Conservation (phyloP, 768 basidiomycete genomes). For the Auricularia sp. region DNA sequence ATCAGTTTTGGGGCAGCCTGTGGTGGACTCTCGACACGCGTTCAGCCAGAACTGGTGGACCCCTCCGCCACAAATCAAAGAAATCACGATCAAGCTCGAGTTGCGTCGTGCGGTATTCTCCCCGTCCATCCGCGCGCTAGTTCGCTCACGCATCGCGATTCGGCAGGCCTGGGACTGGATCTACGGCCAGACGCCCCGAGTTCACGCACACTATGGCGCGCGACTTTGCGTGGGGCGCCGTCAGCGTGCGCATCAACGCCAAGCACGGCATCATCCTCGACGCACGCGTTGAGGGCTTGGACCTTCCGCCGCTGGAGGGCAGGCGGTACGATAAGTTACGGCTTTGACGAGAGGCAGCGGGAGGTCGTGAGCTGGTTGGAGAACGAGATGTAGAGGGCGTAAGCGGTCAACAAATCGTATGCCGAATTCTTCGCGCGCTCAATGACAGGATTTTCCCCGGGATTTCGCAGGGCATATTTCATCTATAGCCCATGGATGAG, state of each 20-base stretch:
- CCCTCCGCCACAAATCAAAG: too few relatives aligned
- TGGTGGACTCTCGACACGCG: too few relatives aligned
- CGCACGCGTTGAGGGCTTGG: background rate
- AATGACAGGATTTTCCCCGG: too few relatives aligned
- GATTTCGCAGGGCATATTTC: too few relatives aligned
- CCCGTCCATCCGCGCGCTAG: conserved; percentile 24
- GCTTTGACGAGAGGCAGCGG: background rate
- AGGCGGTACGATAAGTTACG: background rate
- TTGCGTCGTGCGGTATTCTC: too few relatives aligned
- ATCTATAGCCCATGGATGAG: too few relatives aligned
- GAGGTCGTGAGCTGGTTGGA: background rate
- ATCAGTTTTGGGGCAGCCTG: too few relatives aligned
- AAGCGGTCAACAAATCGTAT: too few relatives aligned
- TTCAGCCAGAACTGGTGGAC: conserved; percentile 5
- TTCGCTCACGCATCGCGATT: background rate
- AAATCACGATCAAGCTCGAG: too few relatives aligned
- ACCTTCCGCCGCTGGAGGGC: background rate
- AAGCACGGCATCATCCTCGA: conserved; percentile 55
- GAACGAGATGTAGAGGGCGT: background rate
- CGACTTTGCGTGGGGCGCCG: conserved; percentile 28
- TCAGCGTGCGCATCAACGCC: conserved; percentile 39
- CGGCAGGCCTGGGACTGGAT: conserved; percentile 96
- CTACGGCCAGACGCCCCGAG: conserved; percentile 85
- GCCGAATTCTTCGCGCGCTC: too few relatives aligned
- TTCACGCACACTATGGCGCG: conserved; percentile 56